A percentile compares a stretch with the other conserved stretches of the same genome.
Evolutionary conservation across 2,329 filamentous ascomycete genomes (phyloP).

Genomic region (Aspergillus proliferans): DNA sequence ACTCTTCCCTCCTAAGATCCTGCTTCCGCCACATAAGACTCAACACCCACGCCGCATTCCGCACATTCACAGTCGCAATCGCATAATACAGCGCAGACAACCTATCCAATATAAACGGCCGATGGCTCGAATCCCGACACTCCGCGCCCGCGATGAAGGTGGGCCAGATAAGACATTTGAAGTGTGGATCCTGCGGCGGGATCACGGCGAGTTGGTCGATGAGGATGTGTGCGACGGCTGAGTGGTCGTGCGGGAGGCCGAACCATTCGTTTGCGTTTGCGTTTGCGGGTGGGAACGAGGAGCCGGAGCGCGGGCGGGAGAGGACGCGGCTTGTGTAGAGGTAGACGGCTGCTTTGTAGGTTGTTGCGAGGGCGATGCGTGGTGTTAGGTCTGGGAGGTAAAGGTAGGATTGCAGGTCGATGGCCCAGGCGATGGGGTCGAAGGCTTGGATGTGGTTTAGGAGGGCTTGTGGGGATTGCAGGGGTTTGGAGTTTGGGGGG

Average conservation of each 20-base stretch:
- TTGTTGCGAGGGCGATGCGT: conserved; percentile 43
- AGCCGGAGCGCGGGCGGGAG: conserved; percentile 22
- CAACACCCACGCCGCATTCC: conserved; percentile 35
- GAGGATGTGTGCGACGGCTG: conserved; percentile 23
- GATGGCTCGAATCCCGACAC: conserved; percentile 26
- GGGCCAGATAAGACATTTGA: conserved; percentile 41
- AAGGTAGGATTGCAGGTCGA: conserved; percentile 31
- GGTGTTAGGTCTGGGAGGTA: conserved; percentile 44
- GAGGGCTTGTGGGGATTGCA: conserved; percentile 26
- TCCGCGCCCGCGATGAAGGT: conserved; percentile 41
- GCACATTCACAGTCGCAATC: conserved; percentile 33
- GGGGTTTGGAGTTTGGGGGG: conserved; percentile 20
- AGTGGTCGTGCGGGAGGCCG: conserved; percentile 25
- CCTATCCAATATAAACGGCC: conserved; percentile 26
- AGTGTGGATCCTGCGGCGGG: conserved; percentile 29
- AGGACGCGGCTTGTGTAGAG: conserved; percentile 36
- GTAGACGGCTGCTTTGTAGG: conserved; percentile 36
- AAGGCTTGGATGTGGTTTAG: conserved; percentile 35
- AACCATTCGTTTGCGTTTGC: conserved; percentile 7
- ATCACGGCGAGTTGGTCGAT: conserved; percentile 32
- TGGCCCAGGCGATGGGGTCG: conserved; percentile 32
- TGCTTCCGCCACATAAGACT: conserved; percentile 37
- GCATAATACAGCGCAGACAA: conserved; percentile 30
- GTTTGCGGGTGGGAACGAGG: conserved; percentile 15
- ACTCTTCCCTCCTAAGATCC: conserved; percentile 18